These are phyloP conservation scores for Coemansia sp. DNA, from an alignment of 192 early-diverging fungal genomes.

Conservation along the genomic window DNA sequence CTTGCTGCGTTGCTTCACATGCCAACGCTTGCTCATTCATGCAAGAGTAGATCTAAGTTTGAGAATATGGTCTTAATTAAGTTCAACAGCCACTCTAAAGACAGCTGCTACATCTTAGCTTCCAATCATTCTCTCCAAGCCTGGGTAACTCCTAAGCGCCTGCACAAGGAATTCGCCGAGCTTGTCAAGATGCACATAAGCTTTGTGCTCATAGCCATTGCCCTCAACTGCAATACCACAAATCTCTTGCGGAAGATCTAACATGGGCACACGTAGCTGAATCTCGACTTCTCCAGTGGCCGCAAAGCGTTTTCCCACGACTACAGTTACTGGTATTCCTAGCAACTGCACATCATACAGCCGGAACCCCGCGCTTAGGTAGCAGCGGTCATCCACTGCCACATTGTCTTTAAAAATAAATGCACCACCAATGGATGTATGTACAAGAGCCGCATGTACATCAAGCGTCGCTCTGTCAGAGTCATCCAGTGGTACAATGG, in stretches of 20 bases:
- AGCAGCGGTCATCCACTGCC: constrained; percentile 69
- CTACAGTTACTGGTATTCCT: constrained; percentile 76
- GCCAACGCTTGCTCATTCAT: too few species aligned
- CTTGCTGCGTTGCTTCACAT: too few species aligned
- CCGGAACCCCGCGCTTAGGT: constrained; percentile 70
- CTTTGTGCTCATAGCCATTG: constrained; percentile 18
- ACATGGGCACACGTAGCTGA: constrained; percentile 37
- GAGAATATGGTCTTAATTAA: too few species aligned
- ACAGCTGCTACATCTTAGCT: too few species aligned
- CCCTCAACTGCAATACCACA: constrained; percentile 4
- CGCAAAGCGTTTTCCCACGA: constrained; percentile 66
- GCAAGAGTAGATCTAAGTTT: too few species aligned
- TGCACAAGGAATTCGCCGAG: constrained; percentile 22
- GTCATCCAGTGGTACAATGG: constrained; percentile 59
- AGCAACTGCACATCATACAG: constrained; percentile 80
- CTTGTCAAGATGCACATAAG: constrained; percentile 15
- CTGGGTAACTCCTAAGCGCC: constrained; percentile 6
- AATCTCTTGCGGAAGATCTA: constrained; percentile 1
- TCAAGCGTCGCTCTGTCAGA: constrained; percentile 7
- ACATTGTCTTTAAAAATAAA: constrained; percentile 52
- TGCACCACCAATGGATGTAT: background rate
- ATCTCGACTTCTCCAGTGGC: constrained; percentile 30
- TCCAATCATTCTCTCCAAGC: too few species aligned
- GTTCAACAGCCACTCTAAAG: too few species aligned
- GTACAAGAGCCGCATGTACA: constrained; percentile 13